Evolutionary conservation across 1,284 basidiomycete genomes (phyloP).

Genomic region (Sporisorium sorghi): DNA sequence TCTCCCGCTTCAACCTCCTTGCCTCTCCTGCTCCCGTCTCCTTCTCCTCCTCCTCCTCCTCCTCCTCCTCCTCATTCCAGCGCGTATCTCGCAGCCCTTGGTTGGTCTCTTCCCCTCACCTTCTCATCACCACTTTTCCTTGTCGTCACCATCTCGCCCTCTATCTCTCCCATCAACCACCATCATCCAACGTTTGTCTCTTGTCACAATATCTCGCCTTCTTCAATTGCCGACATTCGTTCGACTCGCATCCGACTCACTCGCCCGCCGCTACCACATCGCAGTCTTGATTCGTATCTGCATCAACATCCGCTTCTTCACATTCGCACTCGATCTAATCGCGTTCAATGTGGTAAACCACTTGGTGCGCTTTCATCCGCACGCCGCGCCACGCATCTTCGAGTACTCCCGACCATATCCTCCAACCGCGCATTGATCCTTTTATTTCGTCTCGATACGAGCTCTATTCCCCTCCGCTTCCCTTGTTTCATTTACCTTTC

Average conservation of each 20-base stretch:
- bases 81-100: too few species aligned
- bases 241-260: background rate
- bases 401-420: background rate
- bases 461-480: background rate
- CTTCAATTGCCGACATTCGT: background rate
- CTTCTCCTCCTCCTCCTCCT: background rate
- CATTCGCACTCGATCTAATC: background rate
- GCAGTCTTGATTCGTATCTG: background rate
- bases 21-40: background rate
- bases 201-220: background rate
- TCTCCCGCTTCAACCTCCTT: background rate
- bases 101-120: background rate
- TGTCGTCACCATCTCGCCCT: background rate
- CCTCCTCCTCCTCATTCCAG: too few species aligned
- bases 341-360: conserved; percentile 1
- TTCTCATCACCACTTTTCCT: background rate
- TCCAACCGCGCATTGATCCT: background rate
- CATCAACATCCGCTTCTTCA: background rate
- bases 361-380: background rate
- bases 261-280: background rate
- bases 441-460: conserved; percentile 12
- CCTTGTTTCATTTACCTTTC: background rate
- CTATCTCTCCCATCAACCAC: background rate
- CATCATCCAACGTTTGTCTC: background rate
- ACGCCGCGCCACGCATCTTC: conserved; percentile 2